Evolutionary conservation across 345 rosid genomes (phyloP).

Genomic region (Crucihimalaya himalaica): DNA sequence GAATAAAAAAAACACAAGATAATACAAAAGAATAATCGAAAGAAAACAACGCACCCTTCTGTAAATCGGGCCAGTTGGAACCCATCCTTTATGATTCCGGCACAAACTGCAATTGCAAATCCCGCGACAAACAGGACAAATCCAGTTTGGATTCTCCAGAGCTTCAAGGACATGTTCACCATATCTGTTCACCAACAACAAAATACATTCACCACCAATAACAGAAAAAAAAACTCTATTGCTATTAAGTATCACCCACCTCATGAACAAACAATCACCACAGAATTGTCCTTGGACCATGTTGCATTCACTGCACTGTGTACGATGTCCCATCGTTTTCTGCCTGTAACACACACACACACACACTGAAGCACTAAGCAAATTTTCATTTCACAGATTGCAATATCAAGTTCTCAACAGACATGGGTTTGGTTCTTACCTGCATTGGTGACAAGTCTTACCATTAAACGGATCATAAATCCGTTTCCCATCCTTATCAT

Average conservation of each 20-base stretch:
- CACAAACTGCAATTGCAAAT: constrained; percentile 97
- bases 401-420: neutral
- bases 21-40: neutral
- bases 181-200: constrained; percentile 48
- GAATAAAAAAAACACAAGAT: neutral
- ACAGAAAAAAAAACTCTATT: neutral
- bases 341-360: constrained; percentile 56
- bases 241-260: constrained; percentile 37
- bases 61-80: constrained; percentile 74
- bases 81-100: constrained; percentile 81
- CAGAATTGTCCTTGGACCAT: constrained; percentile 89
- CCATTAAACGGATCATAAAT: constrained; percentile 81
- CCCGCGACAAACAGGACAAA: constrained; percentile 84
- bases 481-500: constrained; percentile 64
- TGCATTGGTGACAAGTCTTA: constrained; percentile 97
- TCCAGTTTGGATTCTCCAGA: constrained; percentile 72
- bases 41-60: constrained; percentile 51
- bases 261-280: constrained; percentile 91
- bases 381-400: neutral
- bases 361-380: neutral
- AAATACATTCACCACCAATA: neutral
- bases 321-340: constrained; percentile 87
- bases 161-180: constrained; percentile 97
- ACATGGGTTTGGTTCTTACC: constrained; percentile 40
- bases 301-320: constrained; percentile 64